Evolutionary conservation across 108 stramenopile genomes (phyloP), one percentile per base, ranked within the genome.

Genomic region (Nitzschia sp.): DNA sequence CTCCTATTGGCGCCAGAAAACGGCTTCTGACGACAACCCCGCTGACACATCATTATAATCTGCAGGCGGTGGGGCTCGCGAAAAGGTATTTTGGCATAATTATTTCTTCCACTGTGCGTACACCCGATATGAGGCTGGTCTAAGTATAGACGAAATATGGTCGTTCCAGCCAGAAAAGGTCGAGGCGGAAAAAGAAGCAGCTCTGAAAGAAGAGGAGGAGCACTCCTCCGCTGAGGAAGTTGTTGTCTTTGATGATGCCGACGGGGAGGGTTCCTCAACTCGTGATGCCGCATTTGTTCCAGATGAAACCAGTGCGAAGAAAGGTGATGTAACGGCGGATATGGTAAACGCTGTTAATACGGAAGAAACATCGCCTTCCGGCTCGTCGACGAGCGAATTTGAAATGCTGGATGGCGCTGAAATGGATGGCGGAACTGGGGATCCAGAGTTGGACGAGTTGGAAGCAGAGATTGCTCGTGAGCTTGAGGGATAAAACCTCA

Each of bases 81-180:
- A 95, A 71, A 46, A 66, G 45, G 70, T 71, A 5, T 95, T 95
- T 82, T 95, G 91, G 91, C 73, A 77, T 29, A 95, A 92, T 54
- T 95, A 91, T 56, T 89, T 89, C 57, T 94, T 94, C 76, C 91
- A 95, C 73, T 95, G 94, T 63, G 94, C 94, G 9, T 91, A 79
- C 51, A 79, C 87, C 46, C 75, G 94, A 46, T 92, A 91, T 62
- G 89, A 95, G 69, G 89, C 87, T 26, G 94, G 94, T 1, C 68
- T 95, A 25, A 85, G 84, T 54, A 82, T 95, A 71, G 94, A 95
- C 70, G 94, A 95, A 78, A 92, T 95, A 29, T 95, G 94, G 94
- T 89, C 88, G 15, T 84, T 78, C 18, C 71, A 87, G 24, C 66
- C 78, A 1, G 49, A 68, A 46, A 18, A 8, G 15, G 21, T 54